Conservation (phyloP, 2,329 filamentous ascomycete species). For the Diaporthe sp. region DNA sequence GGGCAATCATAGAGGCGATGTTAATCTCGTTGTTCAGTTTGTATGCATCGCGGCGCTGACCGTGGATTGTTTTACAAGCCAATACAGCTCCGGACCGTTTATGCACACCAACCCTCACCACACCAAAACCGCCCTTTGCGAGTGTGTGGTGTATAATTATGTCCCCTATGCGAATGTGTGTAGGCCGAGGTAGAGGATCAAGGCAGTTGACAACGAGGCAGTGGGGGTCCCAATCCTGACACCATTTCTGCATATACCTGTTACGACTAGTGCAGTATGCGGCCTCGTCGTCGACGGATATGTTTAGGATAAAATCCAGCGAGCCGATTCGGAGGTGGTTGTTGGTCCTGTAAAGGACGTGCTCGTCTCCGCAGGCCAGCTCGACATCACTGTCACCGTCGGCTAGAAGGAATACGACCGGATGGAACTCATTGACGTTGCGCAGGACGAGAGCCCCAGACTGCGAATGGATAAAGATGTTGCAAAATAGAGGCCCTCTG, state of each 20-base stretch:
- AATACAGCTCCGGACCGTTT: slow-evolving; percentile 25
- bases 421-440: neutral
- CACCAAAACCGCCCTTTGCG: slow-evolving; percentile 31
- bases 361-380: neutral
- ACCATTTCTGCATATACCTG: neutral
- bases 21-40: neutral
- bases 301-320: neutral
- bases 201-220: neutral
- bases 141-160: slow-evolving; percentile 33
- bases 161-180: neutral
- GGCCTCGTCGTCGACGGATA: neutral
- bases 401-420: slow-evolving; percentile 1
- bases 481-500: neutral
- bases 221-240: neutral
- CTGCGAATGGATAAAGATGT: slow-evolving; percentile 1
- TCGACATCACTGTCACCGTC: neutral
- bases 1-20: neutral
- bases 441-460: neutral
- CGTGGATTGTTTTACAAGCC: slow-evolving; percentile 33
- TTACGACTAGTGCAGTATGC: neutral
- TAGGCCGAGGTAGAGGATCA: neutral
- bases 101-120: slow-evolving; percentile 31
- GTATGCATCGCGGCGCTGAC: neutral
- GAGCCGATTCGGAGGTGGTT: slow-evolving; percentile 25
- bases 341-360: slow-evolving; percentile 1